These are phyloP conservation scores for Boletellus deceptivus DNA, from an alignment of 1,284 basidiomycete genomes.

Conservation along the genomic window DNA sequence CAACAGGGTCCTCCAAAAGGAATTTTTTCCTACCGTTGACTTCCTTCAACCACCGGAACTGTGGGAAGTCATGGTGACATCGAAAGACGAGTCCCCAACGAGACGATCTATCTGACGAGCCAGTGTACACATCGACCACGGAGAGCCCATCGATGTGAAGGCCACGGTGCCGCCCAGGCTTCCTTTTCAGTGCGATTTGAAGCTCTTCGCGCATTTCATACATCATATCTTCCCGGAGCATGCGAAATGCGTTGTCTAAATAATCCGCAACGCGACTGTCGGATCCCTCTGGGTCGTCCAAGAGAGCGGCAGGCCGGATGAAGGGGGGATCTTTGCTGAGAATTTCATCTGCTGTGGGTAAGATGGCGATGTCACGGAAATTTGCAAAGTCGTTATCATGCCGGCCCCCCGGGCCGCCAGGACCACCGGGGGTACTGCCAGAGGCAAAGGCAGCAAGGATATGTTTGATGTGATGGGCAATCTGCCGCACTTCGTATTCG, in stretches of 20 bases:
- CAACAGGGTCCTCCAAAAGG: conserved; percentile 40
- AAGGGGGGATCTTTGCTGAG: conserved; percentile 45
- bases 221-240: conserved; percentile 66
- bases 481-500: conserved; percentile 33
- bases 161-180: conserved; percentile 46
- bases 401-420: conserved; percentile 50
- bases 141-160: conserved; percentile 42
- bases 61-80: conserved; percentile 42
- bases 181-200: conserved; percentile 43
- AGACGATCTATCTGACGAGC: conserved; percentile 33
- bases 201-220: conserved; percentile 63
- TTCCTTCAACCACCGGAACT: conserved; percentile 35
- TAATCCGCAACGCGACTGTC: conserved; percentile 43
- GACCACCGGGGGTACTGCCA: conserved; percentile 15
- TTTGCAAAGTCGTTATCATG: conserved; percentile 64
- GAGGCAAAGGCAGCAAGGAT: conserved; percentile 33
- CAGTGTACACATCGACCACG: conserved; percentile 39
- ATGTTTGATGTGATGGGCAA: conserved; percentile 46
- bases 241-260: conserved; percentile 63
- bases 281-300: conserved; percentile 45
- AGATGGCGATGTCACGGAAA: conserved; percentile 55
- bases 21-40: conserved; percentile 36
- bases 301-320: conserved; percentile 40
- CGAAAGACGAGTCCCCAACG: conserved; percentile 51
- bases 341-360: conserved; percentile 62